Percentiles rank a stretch among this genome's conserved stretches.
Evolutionary conservation across 1,284 basidiomycete genomes (phyloP).

Genomic region (Blastosporella zonata): DNA sequence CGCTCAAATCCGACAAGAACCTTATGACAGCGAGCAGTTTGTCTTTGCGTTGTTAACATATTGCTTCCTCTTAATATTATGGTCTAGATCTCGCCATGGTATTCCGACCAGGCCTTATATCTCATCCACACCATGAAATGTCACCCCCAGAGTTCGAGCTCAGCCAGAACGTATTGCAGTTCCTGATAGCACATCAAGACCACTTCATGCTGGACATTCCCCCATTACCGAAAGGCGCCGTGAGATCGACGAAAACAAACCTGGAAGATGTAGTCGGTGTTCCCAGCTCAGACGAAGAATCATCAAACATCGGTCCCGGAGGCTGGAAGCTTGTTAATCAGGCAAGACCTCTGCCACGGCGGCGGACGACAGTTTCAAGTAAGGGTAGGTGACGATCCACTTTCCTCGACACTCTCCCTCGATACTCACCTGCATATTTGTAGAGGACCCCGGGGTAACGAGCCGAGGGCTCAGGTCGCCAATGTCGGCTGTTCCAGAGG

Average conservation of each 20-base stretch:
- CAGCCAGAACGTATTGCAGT: conserved; percentile 90
- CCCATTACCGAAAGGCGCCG: conserved; percentile 44
- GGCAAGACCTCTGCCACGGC: conserved; percentile 40
- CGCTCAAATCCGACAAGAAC: conserved; percentile 87
- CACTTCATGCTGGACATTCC: conserved; percentile 83
- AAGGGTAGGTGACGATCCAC: conserved; percentile 37
- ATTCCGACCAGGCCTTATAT: conserved; percentile 90
- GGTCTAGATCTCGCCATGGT: conserved; percentile 85
- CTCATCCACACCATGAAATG: conserved; percentile 84
- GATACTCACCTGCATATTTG: not conserved
- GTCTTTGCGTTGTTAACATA: conserved; percentile 28
- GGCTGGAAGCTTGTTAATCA: conserved; percentile 49
- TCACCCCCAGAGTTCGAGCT: conserved; percentile 80
- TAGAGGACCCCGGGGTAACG: conserved; percentile 18
- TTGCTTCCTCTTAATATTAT: conserved; percentile 7
- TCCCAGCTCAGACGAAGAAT: conserved; percentile 45
- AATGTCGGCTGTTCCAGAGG: conserved; percentile 44
- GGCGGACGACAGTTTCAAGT: conserved; percentile 56
- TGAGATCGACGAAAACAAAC: conserved; percentile 19
- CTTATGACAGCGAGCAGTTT: conserved; percentile 93
- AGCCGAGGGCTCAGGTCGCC: conserved; percentile 23
- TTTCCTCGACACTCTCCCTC: conserved; percentile 1
- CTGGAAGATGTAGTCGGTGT: conserved; percentile 31
- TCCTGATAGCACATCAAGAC: conserved; percentile 88
- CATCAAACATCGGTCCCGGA: conserved; percentile 30